Evolutionary conservation across 208 protist species (phyloP).

Genomic region (Crithidia fasciculata): DNA sequence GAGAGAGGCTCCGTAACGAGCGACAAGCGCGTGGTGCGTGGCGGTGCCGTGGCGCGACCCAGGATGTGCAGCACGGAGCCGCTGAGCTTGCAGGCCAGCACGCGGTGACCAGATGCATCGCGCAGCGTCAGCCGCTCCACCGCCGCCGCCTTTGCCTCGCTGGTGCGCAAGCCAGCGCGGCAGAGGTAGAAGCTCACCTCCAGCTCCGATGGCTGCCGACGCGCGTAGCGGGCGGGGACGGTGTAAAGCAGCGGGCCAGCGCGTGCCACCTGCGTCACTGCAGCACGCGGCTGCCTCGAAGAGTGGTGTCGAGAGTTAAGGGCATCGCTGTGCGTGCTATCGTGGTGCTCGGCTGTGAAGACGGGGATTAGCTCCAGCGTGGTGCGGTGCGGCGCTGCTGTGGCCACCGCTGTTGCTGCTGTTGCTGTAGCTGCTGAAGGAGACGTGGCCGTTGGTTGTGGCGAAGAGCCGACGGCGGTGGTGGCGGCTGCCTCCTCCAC

Average conservation of each 20-base stretch:
- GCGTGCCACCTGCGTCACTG: conserved; percentile 25
- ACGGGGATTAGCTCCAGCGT: conserved; percentile 23
- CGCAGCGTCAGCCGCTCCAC: conserved; percentile 33
- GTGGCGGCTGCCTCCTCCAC: too few species aligned
- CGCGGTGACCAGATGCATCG: conserved; percentile 12
- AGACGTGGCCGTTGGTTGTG: background rate
- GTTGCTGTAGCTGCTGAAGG: background rate
- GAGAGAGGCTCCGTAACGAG: conserved; percentile 3
- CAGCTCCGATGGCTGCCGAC: conserved; percentile 14
- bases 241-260: conserved; percentile 37
- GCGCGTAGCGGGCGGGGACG: conserved; percentile 17
- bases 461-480: too few species aligned
- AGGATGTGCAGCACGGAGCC: conserved; percentile 11
- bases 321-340: background rate
- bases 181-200: conserved; percentile 41
- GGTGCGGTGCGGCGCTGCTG: background rate
- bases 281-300: background rate
- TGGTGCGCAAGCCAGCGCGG: background rate
- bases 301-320: background rate
- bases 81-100: conserved; percentile 13
- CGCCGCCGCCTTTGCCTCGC: conserved; percentile 1
- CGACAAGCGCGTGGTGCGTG: background rate
- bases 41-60: background rate
- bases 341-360: conserved; percentile 3
- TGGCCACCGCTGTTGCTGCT: background rate